Percentiles rank a stretch among this genome's conserved stretches.
These are phyloP conservation scores for Pseudomassariella vexata DNA, from an alignment of 2,329 filamentous ascomycete species.

Conservation along the genomic window DNA sequence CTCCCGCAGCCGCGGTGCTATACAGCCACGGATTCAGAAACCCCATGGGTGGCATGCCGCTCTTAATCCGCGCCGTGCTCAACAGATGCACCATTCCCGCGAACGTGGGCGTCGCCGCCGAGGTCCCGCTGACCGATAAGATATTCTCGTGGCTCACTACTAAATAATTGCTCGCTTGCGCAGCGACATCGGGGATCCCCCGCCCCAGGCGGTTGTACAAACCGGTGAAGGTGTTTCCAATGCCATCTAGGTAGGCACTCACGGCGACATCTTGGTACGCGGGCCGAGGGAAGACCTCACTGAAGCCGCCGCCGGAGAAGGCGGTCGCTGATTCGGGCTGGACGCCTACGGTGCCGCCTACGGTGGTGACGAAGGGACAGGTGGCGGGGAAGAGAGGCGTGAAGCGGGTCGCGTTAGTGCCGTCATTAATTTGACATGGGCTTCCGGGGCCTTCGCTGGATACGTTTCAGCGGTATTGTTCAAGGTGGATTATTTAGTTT, in stretches of 20 bases:
- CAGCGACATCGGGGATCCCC: slow-evolving; percentile 57
- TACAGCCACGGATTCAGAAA: slow-evolving; percentile 61
- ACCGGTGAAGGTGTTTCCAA: slow-evolving; percentile 32
- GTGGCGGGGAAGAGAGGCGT: slow-evolving; percentile 44
- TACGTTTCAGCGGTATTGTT: no score
- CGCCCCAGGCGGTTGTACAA: slow-evolving; percentile 43
- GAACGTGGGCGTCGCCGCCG: slow-evolving; percentile 56
- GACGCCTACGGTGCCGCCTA: slow-evolving; percentile 17
- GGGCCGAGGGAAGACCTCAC: slow-evolving; percentile 40
- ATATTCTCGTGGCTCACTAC: slow-evolving; percentile 20
- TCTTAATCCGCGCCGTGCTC: slow-evolving; percentile 55
- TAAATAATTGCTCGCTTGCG: slow-evolving; percentile 35
- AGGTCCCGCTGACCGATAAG: slow-evolving; percentile 32
- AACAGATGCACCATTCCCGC: slow-evolving; percentile 58
- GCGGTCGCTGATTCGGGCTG: slow-evolving; percentile 25
- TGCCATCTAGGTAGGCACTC: slow-evolving; percentile 33
- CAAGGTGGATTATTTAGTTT: no score
- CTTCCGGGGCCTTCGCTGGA: slow-evolving; percentile 24
- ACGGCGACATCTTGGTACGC: slow-evolving; percentile 39
- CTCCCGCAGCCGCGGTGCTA: slow-evolving; percentile 14
- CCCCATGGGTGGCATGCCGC: slow-evolving; percentile 47
- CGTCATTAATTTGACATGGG: slow-evolving; percentile 48
- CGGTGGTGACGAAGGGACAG: slow-evolving; percentile 31
- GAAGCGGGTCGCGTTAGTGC: slow-evolving; percentile 41
- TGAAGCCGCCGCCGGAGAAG: slow-evolving; percentile 49